Evolutionary conservation across 257 asterid genomes (phyloP), one percentile per base, ranked within the genome.

Genomic region (Jacaranda copaia): DNA sequence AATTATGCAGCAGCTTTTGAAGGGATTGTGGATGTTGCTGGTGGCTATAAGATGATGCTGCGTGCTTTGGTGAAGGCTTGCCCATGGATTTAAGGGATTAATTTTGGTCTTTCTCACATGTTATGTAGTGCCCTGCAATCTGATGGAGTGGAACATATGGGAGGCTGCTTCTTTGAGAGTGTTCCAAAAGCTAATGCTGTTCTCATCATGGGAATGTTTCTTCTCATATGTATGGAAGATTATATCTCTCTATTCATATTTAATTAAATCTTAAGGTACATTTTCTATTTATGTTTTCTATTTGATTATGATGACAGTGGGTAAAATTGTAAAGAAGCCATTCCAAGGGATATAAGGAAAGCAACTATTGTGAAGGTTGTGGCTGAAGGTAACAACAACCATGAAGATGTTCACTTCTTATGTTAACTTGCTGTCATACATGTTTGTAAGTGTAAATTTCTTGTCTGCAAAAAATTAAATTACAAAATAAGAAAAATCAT

Each of bases 21-120:
- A 88, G 88, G 74, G 0, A 4, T 86, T 85, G 92, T 88, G 65
- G 89, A 86, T 39, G 90, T 88, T 5, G 88, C 89, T 7, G 90
- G 92, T 6, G 90, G 92, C 1, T 75, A 84, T 10, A 90, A 89
- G 35, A 84, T 85, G 2, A 42, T 87, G 2, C 64, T 88, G 0
- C 62, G 70, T 11, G 65, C 70, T 12, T 79, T 88, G 75, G 77
- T 85, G 6, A 64, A 78, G 39, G 84, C 84, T 8, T 84, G 57
- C 42, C 88, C 90, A 13, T 72, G 78, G 80, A 81, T 84, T 46
- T 80, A 52, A 8, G 89, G 86, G 45, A 81, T 83, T 42, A 86
- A 77, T 55, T 88, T 81, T 39, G 89, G 86, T 77, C 84, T 81
- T 36, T 89, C 89, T 25, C 83, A 84, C 40, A 89, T 88, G 4